phyloP scores from a whole-genome alignment of 2,329 filamentous ascomycete genomes.

The Macrophomina phaseolina region DNA sequence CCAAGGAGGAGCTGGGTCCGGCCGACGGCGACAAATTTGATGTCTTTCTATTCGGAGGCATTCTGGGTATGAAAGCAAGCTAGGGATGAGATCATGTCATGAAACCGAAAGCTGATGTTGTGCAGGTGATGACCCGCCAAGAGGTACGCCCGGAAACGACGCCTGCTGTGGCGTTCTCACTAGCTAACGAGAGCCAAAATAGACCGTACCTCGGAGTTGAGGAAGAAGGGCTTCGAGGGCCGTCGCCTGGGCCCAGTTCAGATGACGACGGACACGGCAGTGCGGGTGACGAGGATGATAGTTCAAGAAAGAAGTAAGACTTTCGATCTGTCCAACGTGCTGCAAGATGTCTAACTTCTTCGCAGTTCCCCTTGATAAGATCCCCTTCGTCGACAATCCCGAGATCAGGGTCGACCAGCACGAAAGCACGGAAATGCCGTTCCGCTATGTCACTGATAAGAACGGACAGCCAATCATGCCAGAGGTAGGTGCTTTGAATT shows the following conservation, averaged over 20 bases:
- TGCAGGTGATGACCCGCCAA: slow-evolving; percentile 86
- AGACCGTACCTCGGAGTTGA: slow-evolving; percentile 95
- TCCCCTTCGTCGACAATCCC: slow-evolving; percentile 85
- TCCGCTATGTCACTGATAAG: slow-evolving; percentile 84
- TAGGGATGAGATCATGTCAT: slow-evolving; percentile 6
- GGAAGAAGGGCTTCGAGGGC: slow-evolving; percentile 90
- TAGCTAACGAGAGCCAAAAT: slow-evolving; percentile 33
- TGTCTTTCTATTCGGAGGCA: slow-evolving; percentile 93
- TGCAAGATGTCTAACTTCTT: slow-evolving; percentile 19
- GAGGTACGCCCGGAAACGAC: slow-evolving; percentile 66
- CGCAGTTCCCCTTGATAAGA: slow-evolving; percentile 76
- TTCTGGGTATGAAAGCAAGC: slow-evolving; percentile 70
- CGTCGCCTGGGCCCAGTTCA: slow-evolving; percentile 88
- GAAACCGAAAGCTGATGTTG: slow-evolving; percentile 34
- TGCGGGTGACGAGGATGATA: slow-evolving; percentile 88
- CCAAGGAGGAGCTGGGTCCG: slow-evolving; percentile 78
- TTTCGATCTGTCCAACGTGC: neutral
- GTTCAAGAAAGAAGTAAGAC: slow-evolving; percentile 79
- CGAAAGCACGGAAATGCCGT: slow-evolving; percentile 97
- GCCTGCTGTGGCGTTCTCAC: too few relatives aligned
- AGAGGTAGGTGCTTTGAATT: slow-evolving; percentile 62
- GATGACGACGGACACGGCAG: slow-evolving; percentile 98
- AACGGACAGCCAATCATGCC: slow-evolving; percentile 89
- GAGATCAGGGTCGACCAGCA: slow-evolving; percentile 89
- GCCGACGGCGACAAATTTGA: slow-evolving; percentile 84